Evolutionary conservation across 441 rosid genomes (phyloP), one percentile per base, ranked within the genome.

Genomic region (Eutrema salsugineum): DNA sequence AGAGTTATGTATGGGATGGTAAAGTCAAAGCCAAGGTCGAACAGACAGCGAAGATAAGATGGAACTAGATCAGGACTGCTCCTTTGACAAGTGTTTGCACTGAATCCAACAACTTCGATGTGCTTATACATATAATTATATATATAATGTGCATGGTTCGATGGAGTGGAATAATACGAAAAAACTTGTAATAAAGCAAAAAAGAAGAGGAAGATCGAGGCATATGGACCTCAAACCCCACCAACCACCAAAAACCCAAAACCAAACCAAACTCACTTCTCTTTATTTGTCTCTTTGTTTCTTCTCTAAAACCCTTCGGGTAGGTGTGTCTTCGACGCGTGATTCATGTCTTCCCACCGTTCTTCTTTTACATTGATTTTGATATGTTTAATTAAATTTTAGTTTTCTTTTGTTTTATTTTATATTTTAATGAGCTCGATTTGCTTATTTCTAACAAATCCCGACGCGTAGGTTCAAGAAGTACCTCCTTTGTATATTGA

Each of bases 21-120:
- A 43, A 76, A 71, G 38, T 57, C 72, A 77, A 75, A 50, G 80
- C 80, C 80, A 65, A 77, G 76, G 80, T 77, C 72, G 80, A 71
- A 10, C 76, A 77, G n/a, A 50, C 30, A 71, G 50, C 68, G 68
- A 77, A 77, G 67, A 58, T 43, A 65, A 71, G 80, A 70, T 71
- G 80, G 72, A 77, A 77, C 30, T 63, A 71, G 68, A 71, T 57
- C 57, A 48, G 22, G 80, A 77, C 68, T 70, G 58, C 76, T 77
- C 76, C 68, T 77, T 57, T 77, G 68, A 65, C 76, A 70, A 77
- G 72, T 77, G 76, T 70, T 77, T 77, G 76, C 80, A 77, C 72
- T 65, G 76, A 58, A 64, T 77, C 49, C 80, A 71, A 77, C 48
- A 50, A 33, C 80, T 64, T 70, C 24, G 35, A 46, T 70, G 7